phyloP scores from a whole-genome alignment of 2,329 filamentous ascomycete species.

The Nigrospora sphaerica region DNA sequence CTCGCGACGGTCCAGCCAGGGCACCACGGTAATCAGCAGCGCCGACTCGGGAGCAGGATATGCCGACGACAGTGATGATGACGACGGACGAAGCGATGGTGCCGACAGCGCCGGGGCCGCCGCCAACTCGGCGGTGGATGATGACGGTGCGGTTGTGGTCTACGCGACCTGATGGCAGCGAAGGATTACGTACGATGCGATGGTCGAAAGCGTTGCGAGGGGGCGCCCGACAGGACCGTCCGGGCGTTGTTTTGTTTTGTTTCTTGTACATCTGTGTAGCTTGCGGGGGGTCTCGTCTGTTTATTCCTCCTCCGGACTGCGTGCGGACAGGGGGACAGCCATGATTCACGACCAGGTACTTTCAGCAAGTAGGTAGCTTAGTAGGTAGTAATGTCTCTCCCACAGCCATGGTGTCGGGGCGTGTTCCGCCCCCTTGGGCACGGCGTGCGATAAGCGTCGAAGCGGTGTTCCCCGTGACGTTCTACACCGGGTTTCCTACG shows the following conservation, averaged over 20 bases:
- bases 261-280: too few species aligned
- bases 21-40: slow-evolving; percentile 37
- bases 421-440: too few species aligned
- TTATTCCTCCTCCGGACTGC: too few species aligned
- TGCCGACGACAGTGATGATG: slow-evolving; percentile 28
- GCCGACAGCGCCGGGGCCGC: slow-evolving; percentile 33
- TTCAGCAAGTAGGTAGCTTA: too few species aligned
- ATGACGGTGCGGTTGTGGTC: slow-evolving; percentile 27
- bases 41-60: slow-evolving; percentile 14
- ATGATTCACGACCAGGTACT: not conserved
- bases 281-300: too few species aligned
- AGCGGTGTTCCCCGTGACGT: too few species aligned
- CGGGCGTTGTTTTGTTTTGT: too few species aligned
- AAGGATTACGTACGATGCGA: not conserved
- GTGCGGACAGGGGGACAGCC: not conserved
- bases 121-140: slow-evolving; percentile 13
- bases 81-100: slow-evolving; percentile 38
- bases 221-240: too few species aligned
- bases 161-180: slow-evolving; percentile 16
- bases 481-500: too few species aligned
- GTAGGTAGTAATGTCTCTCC: too few species aligned
- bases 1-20: slow-evolving; percentile 38
- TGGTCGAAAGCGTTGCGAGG: too few species aligned
- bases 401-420: not conserved
- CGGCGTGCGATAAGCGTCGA: too few species aligned